Evolutionary conservation across 2,329 filamentous ascomycete genomes (phyloP).

Genomic region (Verticillium albo-atrum): DNA sequence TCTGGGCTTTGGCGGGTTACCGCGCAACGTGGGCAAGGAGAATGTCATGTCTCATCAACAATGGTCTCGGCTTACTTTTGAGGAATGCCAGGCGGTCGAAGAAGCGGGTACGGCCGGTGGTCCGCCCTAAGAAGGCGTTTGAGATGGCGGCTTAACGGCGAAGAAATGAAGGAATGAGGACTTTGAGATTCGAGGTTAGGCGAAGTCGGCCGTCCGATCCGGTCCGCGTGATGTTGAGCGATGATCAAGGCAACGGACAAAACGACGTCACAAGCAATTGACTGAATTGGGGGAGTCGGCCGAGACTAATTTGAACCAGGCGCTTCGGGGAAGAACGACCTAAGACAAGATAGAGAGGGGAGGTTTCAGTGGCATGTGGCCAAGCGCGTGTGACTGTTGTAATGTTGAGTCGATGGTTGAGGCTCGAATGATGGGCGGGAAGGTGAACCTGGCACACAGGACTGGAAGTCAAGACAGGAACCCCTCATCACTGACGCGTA

Average conservation of each 20-base stretch:
- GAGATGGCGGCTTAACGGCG: neutral
- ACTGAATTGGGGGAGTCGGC: neutral
- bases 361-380: neutral
- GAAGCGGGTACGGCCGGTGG: neutral
- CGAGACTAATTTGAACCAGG: neutral
- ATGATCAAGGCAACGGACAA: neutral
- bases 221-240: neutral
- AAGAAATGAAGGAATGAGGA: neutral
- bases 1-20: slow-evolving; percentile 3
- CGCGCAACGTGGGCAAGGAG: slow-evolving; percentile 8
- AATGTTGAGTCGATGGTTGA: neutral
- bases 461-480: neutral
- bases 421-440: neutral
- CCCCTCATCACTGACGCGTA: neutral
- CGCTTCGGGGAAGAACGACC: neutral
- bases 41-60: slow-evolving; percentile 10
- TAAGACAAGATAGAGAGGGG: neutral
- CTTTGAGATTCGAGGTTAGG: neutral
- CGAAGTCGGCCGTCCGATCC: neutral
- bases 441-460: neutral
- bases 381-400: neutral
- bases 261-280: neutral
- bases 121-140: neutral
- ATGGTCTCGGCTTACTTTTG: slow-evolving; percentile 9
- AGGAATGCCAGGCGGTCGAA: slow-evolving; percentile 7